Conservation (phyloP, 2,329 filamentous ascomycete genomes). For the Fusarium pseudoanthophilum region DNA sequence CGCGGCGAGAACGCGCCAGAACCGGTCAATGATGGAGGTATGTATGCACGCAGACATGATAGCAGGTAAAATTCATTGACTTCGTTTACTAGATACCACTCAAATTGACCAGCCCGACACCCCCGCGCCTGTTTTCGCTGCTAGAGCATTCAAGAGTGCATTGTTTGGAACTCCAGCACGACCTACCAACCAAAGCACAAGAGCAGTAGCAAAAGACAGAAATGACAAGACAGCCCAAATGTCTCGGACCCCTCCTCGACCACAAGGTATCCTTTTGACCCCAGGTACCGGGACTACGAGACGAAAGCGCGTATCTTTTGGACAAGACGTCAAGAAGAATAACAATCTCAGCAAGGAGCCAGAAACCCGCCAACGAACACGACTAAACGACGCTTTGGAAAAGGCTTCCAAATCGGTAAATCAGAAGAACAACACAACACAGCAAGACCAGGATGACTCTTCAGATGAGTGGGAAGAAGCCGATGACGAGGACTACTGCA, state of each 20-base stretch:
- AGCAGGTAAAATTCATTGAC: neutral
- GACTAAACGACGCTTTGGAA: conserved; percentile 59
- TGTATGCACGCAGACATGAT: conserved; percentile 6
- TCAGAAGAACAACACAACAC: conserved; percentile 7
- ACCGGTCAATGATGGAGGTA: conserved; percentile 46
- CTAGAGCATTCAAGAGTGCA: conserved; percentile 71
- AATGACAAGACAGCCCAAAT: conserved; percentile 41
- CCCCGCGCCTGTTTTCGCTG: conserved; percentile 73
- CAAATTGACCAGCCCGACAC: conserved; percentile 70
- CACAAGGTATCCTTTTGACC: conserved; percentile 70
- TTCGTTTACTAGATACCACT: conserved; percentile 50
- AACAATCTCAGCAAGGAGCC: conserved; percentile 45
- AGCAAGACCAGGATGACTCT: conserved; percentile 31
- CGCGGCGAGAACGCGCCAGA: conserved; percentile 54
- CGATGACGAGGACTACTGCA: conserved; percentile 56
- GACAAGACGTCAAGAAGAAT: conserved; percentile 63
- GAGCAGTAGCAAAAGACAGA: conserved; percentile 37
- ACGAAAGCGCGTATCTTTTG: conserved; percentile 74
- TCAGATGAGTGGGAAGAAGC: conserved; percentile 64
- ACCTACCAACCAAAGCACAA: conserved; percentile 48
- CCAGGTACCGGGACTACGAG: conserved; percentile 70
- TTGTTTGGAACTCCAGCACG: conserved; percentile 69
- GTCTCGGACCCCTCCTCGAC: conserved; percentile 61
- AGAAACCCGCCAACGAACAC: conserved; percentile 51
- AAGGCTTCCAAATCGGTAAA: conserved; percentile 34